phyloP scores from a whole-genome alignment of 148 eudicot species.

The Camellia granthamiana region DNA sequence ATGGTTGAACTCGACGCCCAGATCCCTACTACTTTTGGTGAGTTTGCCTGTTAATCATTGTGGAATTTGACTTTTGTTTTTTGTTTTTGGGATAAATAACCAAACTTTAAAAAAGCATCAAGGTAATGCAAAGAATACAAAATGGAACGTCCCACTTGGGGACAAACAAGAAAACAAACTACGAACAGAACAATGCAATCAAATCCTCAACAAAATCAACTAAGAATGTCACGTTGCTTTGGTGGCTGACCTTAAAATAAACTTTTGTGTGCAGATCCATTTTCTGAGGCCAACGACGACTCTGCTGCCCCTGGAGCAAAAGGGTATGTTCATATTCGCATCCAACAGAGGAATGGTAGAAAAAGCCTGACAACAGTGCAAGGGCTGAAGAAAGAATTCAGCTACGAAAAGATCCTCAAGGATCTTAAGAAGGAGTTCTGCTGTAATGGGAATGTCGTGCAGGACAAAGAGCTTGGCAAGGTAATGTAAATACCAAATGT shows the following conservation, averaged over 20 bases:
- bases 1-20: conserved; percentile 77
- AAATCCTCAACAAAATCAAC: too few species aligned
- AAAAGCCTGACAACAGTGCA: conserved; percentile 83
- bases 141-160: too few species aligned
- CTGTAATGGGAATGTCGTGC: conserved; percentile 80
- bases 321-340: conserved; percentile 80
- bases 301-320: conserved; percentile 61
- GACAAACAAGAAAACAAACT: too few species aligned
- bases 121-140: too few species aligned
- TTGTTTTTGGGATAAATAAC: too few species aligned
- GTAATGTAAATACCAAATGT: conserved; percentile 14
- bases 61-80: neutral
- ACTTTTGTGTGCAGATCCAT: conserved; percentile 44
- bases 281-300: conserved; percentile 59
- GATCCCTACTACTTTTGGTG: conserved; percentile 50
- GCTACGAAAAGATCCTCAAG: conserved; percentile 78
- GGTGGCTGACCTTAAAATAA: neutral
- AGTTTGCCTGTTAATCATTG: neutral
- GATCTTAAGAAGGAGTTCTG: conserved; percentile 76
- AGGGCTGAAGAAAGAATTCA: conserved; percentile 64
- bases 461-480: conserved; percentile 76
- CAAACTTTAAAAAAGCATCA: too few species aligned
- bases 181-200: too few species aligned
- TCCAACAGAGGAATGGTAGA: conserved; percentile 84
- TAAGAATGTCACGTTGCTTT: neutral